phyloP scores from a whole-genome alignment of 2,329 filamentous ascomycete species.

The Apiospora aurea region DNA sequence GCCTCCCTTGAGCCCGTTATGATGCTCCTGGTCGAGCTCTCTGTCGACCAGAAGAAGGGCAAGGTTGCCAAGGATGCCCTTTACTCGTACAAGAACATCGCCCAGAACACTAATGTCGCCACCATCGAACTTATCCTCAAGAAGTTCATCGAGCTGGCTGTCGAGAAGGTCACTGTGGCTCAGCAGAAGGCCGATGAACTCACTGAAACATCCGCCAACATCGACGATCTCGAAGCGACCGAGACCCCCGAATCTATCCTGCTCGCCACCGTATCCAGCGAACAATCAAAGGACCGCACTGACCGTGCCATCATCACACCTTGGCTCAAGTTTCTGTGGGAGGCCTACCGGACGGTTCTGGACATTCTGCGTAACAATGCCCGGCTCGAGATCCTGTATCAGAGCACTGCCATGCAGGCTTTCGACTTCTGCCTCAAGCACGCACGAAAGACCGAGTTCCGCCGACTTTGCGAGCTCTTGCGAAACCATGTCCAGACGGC shows the following conservation, averaged over 20 bases:
- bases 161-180: slow-evolving; percentile 93
- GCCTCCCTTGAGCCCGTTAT: slow-evolving; percentile 96
- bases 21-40: slow-evolving; percentile 95
- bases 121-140: slow-evolving; percentile 98
- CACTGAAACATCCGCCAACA: slow-evolving; percentile 76
- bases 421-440: slow-evolving; percentile 99
- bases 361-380: slow-evolving; percentile 99
- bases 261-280: slow-evolving; percentile 94
- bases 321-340: slow-evolving; percentile 99
- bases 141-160: slow-evolving; percentile 96
- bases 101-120: slow-evolving; percentile 97
- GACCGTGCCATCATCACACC: slow-evolving; percentile 98
- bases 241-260: slow-evolving; percentile 99
- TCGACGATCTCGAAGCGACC: slow-evolving; percentile 95
- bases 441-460: slow-evolving; percentile 98
- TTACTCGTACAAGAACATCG: slow-evolving; percentile 99
- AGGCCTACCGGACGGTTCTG: slow-evolving; percentile 97
- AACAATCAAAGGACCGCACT: slow-evolving; percentile 96
- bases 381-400: slow-evolving; percentile 95
- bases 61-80: slow-evolving; percentile 98
- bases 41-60: slow-evolving; percentile 96
- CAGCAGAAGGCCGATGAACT: slow-evolving; percentile 96
- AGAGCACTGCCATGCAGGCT: slow-evolving; percentile 96
- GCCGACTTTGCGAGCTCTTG: slow-evolving; percentile 95
- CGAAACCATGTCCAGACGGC: slow-evolving; percentile 99